Evolutionary conservation across 75 land plant species (phyloP).

Genomic region (Chamaecyparis obtusa): DNA sequence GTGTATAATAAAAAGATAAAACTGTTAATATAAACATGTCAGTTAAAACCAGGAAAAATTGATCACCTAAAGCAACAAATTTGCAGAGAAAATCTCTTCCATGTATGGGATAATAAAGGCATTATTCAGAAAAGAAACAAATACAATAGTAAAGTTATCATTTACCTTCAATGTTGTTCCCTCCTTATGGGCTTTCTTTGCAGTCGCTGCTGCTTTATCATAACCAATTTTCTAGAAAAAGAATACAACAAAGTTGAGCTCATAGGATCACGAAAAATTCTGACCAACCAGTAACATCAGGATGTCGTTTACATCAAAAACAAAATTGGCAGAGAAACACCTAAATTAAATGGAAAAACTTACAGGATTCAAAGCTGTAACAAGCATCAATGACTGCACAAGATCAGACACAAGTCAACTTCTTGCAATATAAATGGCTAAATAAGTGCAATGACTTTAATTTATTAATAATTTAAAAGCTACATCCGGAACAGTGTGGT

Average conservation of each 20-base stretch:
- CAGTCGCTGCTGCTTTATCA: constrained; percentile 97
- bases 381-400: constrained; percentile 96
- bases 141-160: background rate
- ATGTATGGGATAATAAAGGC: background rate
- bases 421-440: background rate
- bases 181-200: constrained; percentile 98
- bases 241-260: background rate
- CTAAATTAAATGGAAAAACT: constrained; percentile 24
- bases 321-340: background rate
- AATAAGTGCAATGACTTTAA: background rate
- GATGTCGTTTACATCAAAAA: background rate
- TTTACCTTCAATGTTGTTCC: constrained; percentile 87
- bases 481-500: background rate
- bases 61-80: background rate
- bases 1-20: background rate
- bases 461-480: background rate
- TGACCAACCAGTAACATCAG: background rate
- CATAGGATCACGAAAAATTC: background rate
- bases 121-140: background rate
- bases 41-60: background rate
- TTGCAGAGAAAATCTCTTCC: background rate
- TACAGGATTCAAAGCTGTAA: constrained; percentile 95
- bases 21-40: background rate
- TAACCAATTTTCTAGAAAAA: constrained; percentile 90
- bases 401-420: background rate